phyloP scores from a whole-genome alignment of 1,284 basidiomycete species.

The Papiliotrema nemorosa region DNA sequence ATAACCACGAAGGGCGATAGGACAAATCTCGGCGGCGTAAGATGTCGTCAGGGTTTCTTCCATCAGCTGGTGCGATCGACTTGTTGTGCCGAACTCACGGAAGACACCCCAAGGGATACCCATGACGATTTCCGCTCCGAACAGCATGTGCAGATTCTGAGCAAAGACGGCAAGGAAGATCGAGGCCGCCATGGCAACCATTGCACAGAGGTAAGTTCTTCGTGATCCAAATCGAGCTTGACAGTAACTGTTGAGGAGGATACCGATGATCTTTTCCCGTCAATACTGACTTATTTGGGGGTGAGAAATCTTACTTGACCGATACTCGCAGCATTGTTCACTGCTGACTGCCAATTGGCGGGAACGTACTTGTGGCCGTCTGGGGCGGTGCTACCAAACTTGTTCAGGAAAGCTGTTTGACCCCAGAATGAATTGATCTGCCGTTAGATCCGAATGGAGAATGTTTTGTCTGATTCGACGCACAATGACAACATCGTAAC shows the following conservation, averaged over 20 bases:
- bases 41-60: conserved; percentile 9
- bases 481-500: not conserved
- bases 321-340: not conserved
- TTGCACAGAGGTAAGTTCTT: conserved; percentile 23
- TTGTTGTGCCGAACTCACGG: too few relatives aligned
- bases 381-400: conserved; percentile 35
- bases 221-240: conserved; percentile 35
- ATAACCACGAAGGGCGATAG: conserved; percentile 38
- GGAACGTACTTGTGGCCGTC: not conserved
- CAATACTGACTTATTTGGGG: conserved; percentile 50
- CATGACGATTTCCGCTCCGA: conserved; percentile 31
- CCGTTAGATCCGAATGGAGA: too few relatives aligned
- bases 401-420: too few relatives aligned
- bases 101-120: conserved; percentile 41
- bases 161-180: conserved; percentile 32
- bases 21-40: conserved; percentile 42
- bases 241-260: not conserved
- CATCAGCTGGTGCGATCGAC: not conserved
- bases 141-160: conserved; percentile 20
- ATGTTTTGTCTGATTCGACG: too few relatives aligned
- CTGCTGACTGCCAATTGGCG: too few relatives aligned
- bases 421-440: too few relatives aligned
- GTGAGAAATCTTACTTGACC: conserved; percentile 44
- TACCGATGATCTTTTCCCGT: conserved; percentile 44
- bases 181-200: conserved; percentile 18